Evolutionary conservation across 1,139 yeast genomes (phyloP).

Genomic region (Debaryomyces subglobosus): DNA sequence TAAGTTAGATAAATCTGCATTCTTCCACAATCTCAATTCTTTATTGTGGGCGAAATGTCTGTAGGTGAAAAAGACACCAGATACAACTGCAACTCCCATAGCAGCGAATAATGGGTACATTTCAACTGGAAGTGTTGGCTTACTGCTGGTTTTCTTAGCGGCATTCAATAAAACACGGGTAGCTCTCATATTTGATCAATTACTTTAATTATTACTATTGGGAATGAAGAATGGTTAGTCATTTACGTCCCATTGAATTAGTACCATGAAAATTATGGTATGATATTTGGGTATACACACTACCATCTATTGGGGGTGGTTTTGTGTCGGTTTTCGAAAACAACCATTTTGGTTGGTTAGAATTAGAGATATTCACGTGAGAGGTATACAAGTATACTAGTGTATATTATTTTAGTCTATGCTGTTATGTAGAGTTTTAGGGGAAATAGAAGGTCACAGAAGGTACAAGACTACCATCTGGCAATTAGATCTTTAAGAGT

Average conservation of each 20-base stretch:
- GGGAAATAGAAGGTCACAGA: background rate
- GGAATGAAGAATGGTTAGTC: background rate
- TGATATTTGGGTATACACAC: background rate
- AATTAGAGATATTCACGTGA: constrained; percentile 16
- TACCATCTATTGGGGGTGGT: background rate
- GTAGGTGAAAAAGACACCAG: constrained; percentile 70
- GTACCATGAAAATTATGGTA: background rate
- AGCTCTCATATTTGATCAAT: constrained; percentile 50
- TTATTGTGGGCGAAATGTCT: constrained; percentile 71
- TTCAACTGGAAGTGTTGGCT: constrained; percentile 64
- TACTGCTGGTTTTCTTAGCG: constrained; percentile 31
- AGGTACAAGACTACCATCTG: constrained; percentile 27
- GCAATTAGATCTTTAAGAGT: constrained; percentile 49
- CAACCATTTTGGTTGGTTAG: constrained; percentile 21
- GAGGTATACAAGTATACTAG: background rate
- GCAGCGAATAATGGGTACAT: constrained; percentile 72
- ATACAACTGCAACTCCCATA: constrained; percentile 63
- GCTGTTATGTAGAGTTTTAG: background rate
- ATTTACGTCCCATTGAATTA: constrained; percentile 1
- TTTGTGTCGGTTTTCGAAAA: background rate
- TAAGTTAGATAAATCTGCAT: constrained; percentile 59
- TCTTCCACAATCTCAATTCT: constrained; percentile 71
- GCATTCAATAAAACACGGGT: constrained; percentile 56
- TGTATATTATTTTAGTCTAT: constrained; percentile 2
- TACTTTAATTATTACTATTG: background rate